phyloP scores from a whole-genome alignment of 2,329 filamentous ascomycete genomes.

The Phyllosticta paracitricarpa region DNA sequence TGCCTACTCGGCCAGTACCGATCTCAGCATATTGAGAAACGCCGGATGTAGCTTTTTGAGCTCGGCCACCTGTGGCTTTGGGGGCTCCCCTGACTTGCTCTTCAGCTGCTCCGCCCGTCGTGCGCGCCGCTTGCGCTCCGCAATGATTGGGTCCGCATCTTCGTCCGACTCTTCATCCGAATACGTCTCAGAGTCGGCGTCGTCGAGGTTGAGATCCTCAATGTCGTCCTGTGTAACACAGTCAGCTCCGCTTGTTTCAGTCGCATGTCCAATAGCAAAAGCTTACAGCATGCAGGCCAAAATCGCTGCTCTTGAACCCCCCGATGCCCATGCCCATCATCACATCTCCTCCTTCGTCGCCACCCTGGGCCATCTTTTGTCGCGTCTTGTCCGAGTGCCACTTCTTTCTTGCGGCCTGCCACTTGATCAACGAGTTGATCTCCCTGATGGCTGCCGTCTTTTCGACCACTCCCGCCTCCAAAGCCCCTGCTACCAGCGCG shows the following conservation, averaged over 20 bases:
- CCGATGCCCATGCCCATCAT: conserved; percentile 30
- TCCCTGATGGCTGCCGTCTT: conserved; percentile 64
- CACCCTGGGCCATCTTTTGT: conserved; percentile 92
- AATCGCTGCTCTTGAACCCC: conserved; percentile 68
- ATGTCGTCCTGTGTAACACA: conserved; percentile 50
- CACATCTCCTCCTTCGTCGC: conserved; percentile 32
- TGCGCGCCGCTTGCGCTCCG: conserved; percentile 67
- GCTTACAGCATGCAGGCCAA: conserved; percentile 70
- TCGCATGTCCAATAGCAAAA: neutral
- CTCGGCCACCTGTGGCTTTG: conserved; percentile 70
- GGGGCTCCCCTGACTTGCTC: conserved; percentile 70
- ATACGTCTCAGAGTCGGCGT: conserved; percentile 46
- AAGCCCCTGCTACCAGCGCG: conserved; percentile 73
- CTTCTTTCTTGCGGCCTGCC: conserved; percentile 92
- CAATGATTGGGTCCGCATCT: conserved; percentile 75
- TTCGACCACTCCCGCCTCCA: conserved; percentile 58
- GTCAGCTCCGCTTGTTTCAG: neutral
- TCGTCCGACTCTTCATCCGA: conserved; percentile 59
- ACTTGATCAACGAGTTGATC: conserved; percentile 76
- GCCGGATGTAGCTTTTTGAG: conserved; percentile 69
- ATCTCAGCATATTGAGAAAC: conserved; percentile 72
- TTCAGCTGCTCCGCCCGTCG: conserved; percentile 73
- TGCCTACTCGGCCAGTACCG: conserved; percentile 61
- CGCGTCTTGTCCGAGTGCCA: conserved; percentile 97
- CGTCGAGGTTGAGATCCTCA: conserved; percentile 73